Evolutionary conservation across 2,329 filamentous ascomycete genomes (phyloP), one percentile per base, ranked within the genome.

Genomic region (Fusarium ramigenum): DNA sequence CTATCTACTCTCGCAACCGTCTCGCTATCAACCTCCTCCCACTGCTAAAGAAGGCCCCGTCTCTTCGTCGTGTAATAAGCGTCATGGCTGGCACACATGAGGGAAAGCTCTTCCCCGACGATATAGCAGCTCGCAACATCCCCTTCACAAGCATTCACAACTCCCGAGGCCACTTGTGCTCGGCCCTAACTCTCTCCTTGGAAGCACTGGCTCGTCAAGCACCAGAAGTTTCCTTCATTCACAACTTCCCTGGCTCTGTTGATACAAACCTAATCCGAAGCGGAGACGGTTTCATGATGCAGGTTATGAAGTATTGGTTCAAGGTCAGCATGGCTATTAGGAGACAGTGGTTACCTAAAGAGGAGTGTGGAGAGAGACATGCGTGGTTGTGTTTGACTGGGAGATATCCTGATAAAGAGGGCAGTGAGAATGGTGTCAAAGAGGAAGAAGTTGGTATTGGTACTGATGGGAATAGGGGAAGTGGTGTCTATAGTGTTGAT

Each of bases 11-110:
- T 9, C 89, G 90, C 25, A 84, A 87, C 70, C 87, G 88, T 43
- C 88, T 91, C 75, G 83, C 87, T 18, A 64, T 84, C 49, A 89
- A 90, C 60, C 84, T 92, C 2, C 85, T 91, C 14, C 89, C 90
- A 0, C 83, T 87, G 0, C 82, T 92, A 5, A 81, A 49, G 19
- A 60, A 60, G 1, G 74, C 71, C 1, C 12, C 54, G 3, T 72
- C 63, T 23, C 63, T 77, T 9, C 67, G 74, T 9, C 75, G 77
- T 12, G 74, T 81, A 23, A 64, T 81, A 34, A 77, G 71, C 28
- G 71, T 79, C 37, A 66, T 79, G 43, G 74, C 73, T 2, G 79
- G 77, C 10, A 75, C 70, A 19, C 69, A 70, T 28, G 69, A 73
- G 36, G 75, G 69, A 1, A 50, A 44, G 5, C 34, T 80, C 49